Evolutionary conservation across 495 filamentous ascomycete genomes (phyloP), one percentile per base, ranked within the genome.

Genomic region (Barbatosphaeria neglecta): DNA sequence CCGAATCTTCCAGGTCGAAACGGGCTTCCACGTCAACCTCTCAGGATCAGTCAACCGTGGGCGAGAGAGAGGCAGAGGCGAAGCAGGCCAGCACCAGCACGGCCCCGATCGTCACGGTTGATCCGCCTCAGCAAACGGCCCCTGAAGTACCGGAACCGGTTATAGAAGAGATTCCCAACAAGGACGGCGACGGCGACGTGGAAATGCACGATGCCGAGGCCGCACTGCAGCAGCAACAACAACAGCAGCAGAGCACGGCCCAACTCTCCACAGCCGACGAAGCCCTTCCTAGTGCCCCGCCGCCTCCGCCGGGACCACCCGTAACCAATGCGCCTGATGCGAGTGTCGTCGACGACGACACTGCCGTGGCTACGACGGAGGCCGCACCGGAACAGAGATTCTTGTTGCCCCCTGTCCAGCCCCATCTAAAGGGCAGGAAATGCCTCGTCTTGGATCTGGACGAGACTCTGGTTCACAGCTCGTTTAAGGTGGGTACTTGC

Each of bases 381-480:
- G 51, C 68, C 64, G 52, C 67, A 65, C 28, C 49, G 59, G 22
- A 70, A 44, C 76, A 83, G 46, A 81, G 83, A 52, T 93, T 75
- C 69, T 70, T 99, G 24, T 67, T 97, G 42, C 87, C 87, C 15
- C 84, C 90, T 9, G 69, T 88, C 41, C 67, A 78, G 16, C 82
- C 88, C 13, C 81, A 82, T 50, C 77, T 92, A 53, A 79, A 82
- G 49, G 85, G 87, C 19, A 82, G 83, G 57, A 99, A 99, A 63
- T 97, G 93, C 57, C 70, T 99, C 37, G 90, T 99, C 15, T 73
- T 99, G 20, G 92, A 99, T 68, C 68, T 99, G 39, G 92, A 99
- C 53, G 92, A 99, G 63, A 99, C 93, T n/a, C 68, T 99, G 28
- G 92, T 99, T 18, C 92, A 99, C 65, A 97, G 92, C 63, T 97